These are phyloP conservation scores for Penicillium sp. DNA, from an alignment of 2,329 filamentous ascomycete genomes.

Conservation along the genomic window DNA sequence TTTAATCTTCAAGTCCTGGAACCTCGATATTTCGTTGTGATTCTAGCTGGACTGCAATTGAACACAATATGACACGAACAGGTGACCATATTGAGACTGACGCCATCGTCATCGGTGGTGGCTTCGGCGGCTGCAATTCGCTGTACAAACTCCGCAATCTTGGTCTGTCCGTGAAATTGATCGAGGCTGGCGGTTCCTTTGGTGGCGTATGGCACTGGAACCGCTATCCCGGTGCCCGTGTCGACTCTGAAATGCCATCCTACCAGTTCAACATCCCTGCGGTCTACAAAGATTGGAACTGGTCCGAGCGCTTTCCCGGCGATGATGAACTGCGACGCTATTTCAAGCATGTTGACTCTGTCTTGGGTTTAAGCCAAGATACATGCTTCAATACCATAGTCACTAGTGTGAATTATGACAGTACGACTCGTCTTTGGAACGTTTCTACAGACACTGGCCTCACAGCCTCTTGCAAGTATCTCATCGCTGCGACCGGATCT, in stretches of 20 bases:
- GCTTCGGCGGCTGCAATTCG: conserved; percentile 39
- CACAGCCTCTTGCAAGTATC: conserved; percentile 41
- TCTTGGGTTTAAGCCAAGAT: conserved; percentile 47
- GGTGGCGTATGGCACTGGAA: conserved; percentile 52
- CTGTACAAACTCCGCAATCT: conserved; percentile 41
- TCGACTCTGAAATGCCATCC: conserved; percentile 50
- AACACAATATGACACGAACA: background rate
- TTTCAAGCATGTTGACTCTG: conserved; percentile 49
- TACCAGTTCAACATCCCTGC: conserved; percentile 57
- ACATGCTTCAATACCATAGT: conserved; percentile 49
- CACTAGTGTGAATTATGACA: conserved; percentile 42
- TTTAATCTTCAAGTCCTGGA: background rate
- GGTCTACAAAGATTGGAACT: conserved; percentile 49
- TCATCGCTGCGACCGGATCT: conserved; percentile 49
- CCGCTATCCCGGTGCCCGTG: conserved; percentile 46
- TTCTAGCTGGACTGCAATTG: background rate
- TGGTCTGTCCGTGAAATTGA: conserved; percentile 38
- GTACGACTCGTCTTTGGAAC: conserved; percentile 42
- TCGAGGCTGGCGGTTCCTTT: conserved; percentile 40
- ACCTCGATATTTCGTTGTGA: background rate
- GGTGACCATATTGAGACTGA: conserved; percentile 22
- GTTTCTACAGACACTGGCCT: conserved; percentile 46
- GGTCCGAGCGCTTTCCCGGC: conserved; percentile 34
- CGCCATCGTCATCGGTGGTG: conserved; percentile 43
- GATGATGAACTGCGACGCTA: conserved; percentile 46